A percentile compares a stretch with the other conserved stretches of the same genome.
phyloP scores from a whole-genome alignment of 2,329 filamentous ascomycete species.

The Arthrinium puccinioides region DNA sequence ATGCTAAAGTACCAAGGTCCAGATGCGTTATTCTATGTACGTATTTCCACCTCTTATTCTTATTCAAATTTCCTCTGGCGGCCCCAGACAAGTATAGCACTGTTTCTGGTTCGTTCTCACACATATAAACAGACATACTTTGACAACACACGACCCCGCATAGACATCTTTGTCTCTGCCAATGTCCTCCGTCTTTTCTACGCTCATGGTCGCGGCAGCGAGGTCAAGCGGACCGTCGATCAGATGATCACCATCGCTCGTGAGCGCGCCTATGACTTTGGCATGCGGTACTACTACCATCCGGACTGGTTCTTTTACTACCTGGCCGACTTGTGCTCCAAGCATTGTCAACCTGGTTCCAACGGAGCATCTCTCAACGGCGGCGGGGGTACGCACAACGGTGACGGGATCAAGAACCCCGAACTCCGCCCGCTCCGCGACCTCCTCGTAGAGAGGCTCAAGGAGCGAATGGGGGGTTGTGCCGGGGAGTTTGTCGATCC shows the following conservation, averaged over 20 bases:
- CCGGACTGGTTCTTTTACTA: slow-evolving; percentile 5
- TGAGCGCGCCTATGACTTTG: background rate
- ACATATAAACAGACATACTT: background rate
- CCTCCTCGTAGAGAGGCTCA: background rate
- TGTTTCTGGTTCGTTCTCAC: background rate
- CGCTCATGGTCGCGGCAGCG: background rate
- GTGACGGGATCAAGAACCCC: background rate
- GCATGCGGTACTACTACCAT: background rate
- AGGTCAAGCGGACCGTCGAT: background rate
- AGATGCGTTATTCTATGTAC: background rate
- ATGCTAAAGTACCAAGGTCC: background rate
- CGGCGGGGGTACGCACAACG: too few relatives aligned
- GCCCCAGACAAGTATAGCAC: too few relatives aligned
- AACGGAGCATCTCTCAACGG: too few relatives aligned
- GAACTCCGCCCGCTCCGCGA: background rate
- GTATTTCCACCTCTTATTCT: too few relatives aligned
- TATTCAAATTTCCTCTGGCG: too few relatives aligned
- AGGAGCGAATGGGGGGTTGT: background rate
- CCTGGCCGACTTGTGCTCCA: slow-evolving; percentile 1
- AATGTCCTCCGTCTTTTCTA: slow-evolving; percentile 2
- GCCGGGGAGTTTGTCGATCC: background rate
- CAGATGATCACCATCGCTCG: background rate
- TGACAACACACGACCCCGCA: background rate
- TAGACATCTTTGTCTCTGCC: background rate
- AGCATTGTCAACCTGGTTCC: too few relatives aligned